Conservation (phyloP, 192 early-diverging fungal species). For the Podila epicladia region DNA sequence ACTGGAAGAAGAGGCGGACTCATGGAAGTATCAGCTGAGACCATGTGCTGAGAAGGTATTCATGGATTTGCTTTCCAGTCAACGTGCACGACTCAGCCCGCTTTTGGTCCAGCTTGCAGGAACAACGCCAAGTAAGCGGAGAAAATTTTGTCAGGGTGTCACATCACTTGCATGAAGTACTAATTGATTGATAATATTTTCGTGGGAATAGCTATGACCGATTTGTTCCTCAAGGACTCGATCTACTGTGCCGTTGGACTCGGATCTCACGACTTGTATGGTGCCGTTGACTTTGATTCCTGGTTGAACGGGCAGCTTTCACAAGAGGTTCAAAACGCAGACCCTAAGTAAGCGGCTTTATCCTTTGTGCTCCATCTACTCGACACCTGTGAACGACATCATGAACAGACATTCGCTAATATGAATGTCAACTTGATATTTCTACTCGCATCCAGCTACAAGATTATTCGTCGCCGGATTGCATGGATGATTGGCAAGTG, state of each 20-base stretch:
- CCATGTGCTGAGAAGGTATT: constrained; percentile 87
- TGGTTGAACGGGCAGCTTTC: constrained; percentile 75
- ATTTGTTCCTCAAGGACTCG: constrained; percentile 77
- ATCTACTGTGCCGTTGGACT: constrained; percentile 84
- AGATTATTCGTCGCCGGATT: constrained; percentile 71
- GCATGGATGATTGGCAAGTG: constrained; percentile 89
- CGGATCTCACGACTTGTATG: constrained; percentile 83
- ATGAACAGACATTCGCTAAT: background rate
- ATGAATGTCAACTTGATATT: background rate
- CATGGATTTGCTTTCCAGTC: constrained; percentile 78
- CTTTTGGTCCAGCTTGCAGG: constrained; percentile 70
- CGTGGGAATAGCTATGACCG: constrained; percentile 18
- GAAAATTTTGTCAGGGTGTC: background rate
- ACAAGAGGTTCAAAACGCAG: constrained; percentile 62
- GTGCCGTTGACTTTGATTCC: constrained; percentile 81
- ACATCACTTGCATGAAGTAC: constrained; percentile 12
- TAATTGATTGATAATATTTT: background rate
- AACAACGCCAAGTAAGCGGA: constrained; percentile 57
- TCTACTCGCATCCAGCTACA: constrained; percentile 39
- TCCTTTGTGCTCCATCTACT: too few relatives aligned
- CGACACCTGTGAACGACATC: background rate
- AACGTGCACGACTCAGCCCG: constrained; percentile 68
- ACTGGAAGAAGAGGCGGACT: constrained; percentile 81
- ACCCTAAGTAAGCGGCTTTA: constrained; percentile 52
- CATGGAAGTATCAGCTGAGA: constrained; percentile 85